Evolutionary conservation across 2,329 filamentous ascomycete species (phyloP), one percentile per base, ranked within the genome.

Genomic region (Claviceps cyperi): DNA sequence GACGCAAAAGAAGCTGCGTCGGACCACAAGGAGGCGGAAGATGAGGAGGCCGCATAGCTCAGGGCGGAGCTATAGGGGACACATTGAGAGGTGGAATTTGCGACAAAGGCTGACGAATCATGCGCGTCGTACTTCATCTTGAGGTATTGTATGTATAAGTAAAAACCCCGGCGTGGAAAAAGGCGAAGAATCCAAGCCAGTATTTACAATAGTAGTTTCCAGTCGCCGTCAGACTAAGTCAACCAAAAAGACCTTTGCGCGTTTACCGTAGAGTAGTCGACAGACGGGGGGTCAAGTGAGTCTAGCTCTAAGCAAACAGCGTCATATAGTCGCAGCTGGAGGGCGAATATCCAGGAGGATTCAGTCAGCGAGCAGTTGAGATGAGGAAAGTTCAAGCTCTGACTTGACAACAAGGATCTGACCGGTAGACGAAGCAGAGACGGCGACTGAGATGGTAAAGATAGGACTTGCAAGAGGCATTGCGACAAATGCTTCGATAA

Each of bases 1-100:
- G 84, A 86, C 54, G 74, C 73, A 67, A 87, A 83, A 19, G 79
- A 81, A 50, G 80, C 83, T 47, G 73, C 77, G 60, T 84, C 75
- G 56, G 87, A 92, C 74, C 87, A 92, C 59, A 88, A 75, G 36
- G 86, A 92, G 50, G 81, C 78, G 51, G 83, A 78, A 19, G 85
- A 89, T 50, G 84, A 84, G 32, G 86, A 88, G 52, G 84, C 80
- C 58, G 84, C 86, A 51, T 83, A 83, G 61, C 82, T 79, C 72
- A 88, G 70, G 41, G 83, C 82, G 52, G 80, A 77, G 63, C 77
- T 78, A 67, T 87, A 90, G 56, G 81, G 77, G 53, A 69, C 69
- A 70, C 76, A 73, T 64, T 64, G 69, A 39, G 49, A 28, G 60
- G 58, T 56, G 54, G 49, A 24, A 57, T 67, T 63, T 55, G 66